Percentiles rank a stretch among this genome's conserved stretches.
phyloP scores from a whole-genome alignment of 2,329 filamentous ascomycete genomes.

The Nemania sp. region DNA sequence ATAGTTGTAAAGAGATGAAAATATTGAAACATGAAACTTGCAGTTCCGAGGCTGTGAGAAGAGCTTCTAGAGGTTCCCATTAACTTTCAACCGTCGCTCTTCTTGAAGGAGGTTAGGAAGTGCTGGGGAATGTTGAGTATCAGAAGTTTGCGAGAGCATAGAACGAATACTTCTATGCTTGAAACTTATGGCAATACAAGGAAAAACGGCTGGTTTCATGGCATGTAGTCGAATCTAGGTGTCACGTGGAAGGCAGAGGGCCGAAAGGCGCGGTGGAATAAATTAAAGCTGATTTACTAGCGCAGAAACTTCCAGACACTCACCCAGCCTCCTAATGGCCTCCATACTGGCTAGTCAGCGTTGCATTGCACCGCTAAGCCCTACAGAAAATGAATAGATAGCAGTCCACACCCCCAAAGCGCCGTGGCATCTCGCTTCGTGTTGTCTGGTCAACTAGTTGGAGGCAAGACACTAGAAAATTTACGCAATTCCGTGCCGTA shows the following conservation, averaged over 20 bases:
- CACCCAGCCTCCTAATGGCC: not conserved
- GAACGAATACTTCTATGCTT: not conserved
- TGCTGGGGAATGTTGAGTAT: not conserved
- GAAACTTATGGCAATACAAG: not conserved
- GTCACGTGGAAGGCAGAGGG: not conserved
- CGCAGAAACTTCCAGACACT: not conserved
- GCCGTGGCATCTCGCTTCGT: not conserved
- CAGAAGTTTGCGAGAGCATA: not conserved
- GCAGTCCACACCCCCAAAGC: not conserved
- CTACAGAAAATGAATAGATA: not conserved
- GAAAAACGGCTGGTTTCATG: not conserved
- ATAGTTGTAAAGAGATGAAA: not conserved
- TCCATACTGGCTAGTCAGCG: not conserved
- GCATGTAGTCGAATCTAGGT: not conserved
- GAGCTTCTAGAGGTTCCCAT: not conserved
- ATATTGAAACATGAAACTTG: not conserved
- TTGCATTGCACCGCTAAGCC: slow-evolving; percentile 13
- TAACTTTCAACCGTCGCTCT: not conserved
- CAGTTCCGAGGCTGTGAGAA: not conserved
- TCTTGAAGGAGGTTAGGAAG: not conserved
- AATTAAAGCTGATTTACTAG: not conserved
- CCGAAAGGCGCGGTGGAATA: not conserved
- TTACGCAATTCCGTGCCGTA: not conserved
- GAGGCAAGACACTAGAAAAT: not conserved
- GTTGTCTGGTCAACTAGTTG: slow-evolving; percentile 6